These are phyloP conservation scores for Pichia sp. DNA, from an alignment of 1,139 yeast genomes.

Conservation along the genomic window DNA sequence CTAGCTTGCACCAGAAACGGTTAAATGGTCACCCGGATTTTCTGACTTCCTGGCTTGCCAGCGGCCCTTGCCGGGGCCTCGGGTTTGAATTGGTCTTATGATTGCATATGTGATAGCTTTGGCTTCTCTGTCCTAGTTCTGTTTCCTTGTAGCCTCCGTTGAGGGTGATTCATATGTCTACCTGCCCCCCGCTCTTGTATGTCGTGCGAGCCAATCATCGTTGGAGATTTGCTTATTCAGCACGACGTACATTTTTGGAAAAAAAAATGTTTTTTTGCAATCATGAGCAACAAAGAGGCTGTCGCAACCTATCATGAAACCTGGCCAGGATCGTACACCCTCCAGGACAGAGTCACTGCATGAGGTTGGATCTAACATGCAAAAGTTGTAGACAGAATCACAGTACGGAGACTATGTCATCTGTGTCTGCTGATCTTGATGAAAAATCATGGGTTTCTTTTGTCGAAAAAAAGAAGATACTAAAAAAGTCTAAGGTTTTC, in stretches of 20 bases:
- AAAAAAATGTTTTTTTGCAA: background rate
- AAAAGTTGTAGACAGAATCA: background rate
- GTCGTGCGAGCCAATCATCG: background rate
- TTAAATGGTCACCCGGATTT: background rate
- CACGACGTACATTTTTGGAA: background rate
- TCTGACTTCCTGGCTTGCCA: background rate
- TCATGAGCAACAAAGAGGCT: background rate
- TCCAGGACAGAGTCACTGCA: background rate
- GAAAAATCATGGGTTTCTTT: constrained; percentile 1
- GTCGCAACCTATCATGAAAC: background rate
- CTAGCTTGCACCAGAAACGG: constrained; percentile 1
- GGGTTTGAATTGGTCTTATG: no score
- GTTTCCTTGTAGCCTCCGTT: no score
- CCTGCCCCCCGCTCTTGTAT: background rate
- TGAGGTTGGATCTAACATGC: background rate
- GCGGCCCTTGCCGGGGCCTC: background rate
- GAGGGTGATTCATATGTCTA: no score
- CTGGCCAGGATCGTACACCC: no score
- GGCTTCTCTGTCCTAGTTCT: no score
- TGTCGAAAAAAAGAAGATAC: background rate
- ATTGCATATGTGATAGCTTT: no score
- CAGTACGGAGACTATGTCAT: background rate
- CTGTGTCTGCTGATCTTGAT: background rate
- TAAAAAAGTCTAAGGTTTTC: background rate
- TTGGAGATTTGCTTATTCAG: background rate